Base-by-base conservation (phyloP, 108 stramenopile genomes). In the Epithemia pelagica region DNA sequence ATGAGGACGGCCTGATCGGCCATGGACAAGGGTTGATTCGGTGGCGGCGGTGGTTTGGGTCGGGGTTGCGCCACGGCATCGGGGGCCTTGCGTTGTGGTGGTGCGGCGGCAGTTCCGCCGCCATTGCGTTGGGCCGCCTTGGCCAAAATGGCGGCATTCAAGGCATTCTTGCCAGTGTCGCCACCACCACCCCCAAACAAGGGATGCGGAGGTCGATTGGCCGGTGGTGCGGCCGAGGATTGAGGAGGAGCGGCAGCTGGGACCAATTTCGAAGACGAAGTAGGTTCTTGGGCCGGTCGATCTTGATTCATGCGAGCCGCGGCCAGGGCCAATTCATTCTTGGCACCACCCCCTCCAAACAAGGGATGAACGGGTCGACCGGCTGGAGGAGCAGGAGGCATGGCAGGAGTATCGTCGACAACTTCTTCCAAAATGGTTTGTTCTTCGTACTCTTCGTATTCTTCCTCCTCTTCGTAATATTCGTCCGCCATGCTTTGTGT, bases 231-330 rank as follows among this genome's bases (percentile, higher is more conserved):
- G 21, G 24, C 55, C 67, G 55, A 59, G 60, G 31, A 51, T 53
- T 1, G 64, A 64, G 37, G 66, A 74, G 52, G 59, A 65, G 55
- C 70, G 63, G 65, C 27, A 25, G 25, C 46, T 10, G 37, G 37
- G 10, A 10, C 15, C 10, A 46, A 15, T 20, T 58, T 58, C 57
- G 57, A 46, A 5, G 37, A 15, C 25, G 25, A 26, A 26, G 22
- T n/a, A 21, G 56, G 21, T 27, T n/a, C 56, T 26, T 27, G 15
- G 22, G 22, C 33, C 23, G 28, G 29, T 32, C 62, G 30, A 23
- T 51, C 31, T 46, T 37, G 3, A 2, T 37, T 33, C 62, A 63
- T 63, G 1, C 31, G 1, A 20, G 18, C 7, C n/a, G 62, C 62
- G 2, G 33, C 62, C n/a, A 21, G 32, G 24, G 65, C 65, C 15